A percentile compares a stretch with the other conserved stretches of the same genome.
These are phyloP conservation scores for Nyctanthes arbortristis DNA, from an alignment of 257 asterid species.

Conservation along the genomic window DNA sequence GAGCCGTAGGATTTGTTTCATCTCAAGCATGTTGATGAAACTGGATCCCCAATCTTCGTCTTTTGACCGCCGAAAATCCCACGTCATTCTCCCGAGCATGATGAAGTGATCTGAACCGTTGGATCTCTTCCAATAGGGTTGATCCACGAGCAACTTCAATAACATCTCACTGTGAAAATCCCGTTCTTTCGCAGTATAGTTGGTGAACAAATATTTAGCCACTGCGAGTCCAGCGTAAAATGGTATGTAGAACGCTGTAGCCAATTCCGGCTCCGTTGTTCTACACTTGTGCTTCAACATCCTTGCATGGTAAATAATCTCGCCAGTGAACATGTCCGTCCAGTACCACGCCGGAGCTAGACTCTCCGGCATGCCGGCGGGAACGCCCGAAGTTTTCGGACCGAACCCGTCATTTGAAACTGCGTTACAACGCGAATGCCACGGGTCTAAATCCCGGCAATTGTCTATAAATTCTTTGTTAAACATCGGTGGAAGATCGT, in stretches of 20 bases:
- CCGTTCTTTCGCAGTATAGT: slow-evolving; percentile 38
- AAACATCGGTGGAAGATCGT: slow-evolving; percentile 57
- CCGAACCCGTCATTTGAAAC: slow-evolving; percentile 60
- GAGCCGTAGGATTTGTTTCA: slow-evolving; percentile 40
- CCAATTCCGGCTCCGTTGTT: slow-evolving; percentile 48
- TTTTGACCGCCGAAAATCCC: slow-evolving; percentile 57
- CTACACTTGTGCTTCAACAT: slow-evolving; percentile 47
- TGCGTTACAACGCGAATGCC: slow-evolving; percentile 62
- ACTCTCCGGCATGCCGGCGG: slow-evolving; percentile 35
- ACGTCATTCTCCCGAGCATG: slow-evolving; percentile 57
- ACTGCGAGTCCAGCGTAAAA: slow-evolving; percentile 61
- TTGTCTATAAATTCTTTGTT: slow-evolving; percentile 46
- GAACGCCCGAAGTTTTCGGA: slow-evolving; percentile 34
- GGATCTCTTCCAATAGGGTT: slow-evolving; percentile 40
- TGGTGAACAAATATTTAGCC: slow-evolving; percentile 40
- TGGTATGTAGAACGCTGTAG: slow-evolving; percentile 65
- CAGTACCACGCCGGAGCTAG: slow-evolving; percentile 58
- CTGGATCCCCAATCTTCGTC: slow-evolving; percentile 61
- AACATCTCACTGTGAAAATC: slow-evolving; percentile 41
- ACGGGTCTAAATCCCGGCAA: slow-evolving; percentile 55
- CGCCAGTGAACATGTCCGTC: slow-evolving; percentile 68
- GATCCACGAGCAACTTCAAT: slow-evolving; percentile 44
- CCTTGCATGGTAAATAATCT: slow-evolving; percentile 50
- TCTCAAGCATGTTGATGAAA: slow-evolving; percentile 54
- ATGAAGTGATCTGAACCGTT: slow-evolving; percentile 67